phyloP scores from a whole-genome alignment of 2,329 filamentous ascomycete genomes.

The Cladophialophora bantiana region DNA sequence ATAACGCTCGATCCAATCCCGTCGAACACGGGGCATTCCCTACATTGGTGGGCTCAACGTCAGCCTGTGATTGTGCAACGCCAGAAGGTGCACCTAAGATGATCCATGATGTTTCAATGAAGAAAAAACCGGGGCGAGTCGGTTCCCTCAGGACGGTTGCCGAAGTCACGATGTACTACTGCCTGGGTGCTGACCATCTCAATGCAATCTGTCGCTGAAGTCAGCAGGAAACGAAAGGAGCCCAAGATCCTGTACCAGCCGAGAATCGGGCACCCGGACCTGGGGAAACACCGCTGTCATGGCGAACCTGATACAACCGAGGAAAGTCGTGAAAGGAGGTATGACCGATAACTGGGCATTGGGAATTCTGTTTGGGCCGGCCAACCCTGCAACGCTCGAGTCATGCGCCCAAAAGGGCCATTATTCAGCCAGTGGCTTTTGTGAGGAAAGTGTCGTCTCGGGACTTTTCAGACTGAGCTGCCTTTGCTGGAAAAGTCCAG shows the following conservation, averaged over 20 bases:
- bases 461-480: slow-evolving; percentile 3
- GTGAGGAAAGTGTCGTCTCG: neutral
- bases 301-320: neutral
- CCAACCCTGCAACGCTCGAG: neutral
- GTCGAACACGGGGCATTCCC: neutral
- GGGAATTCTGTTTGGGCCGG: neutral
- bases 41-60: slow-evolving; percentile 4
- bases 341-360: neutral
- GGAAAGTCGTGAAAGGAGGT: neutral
- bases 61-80: slow-evolving; percentile 15
- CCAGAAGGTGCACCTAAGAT: neutral
- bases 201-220: slow-evolving; percentile 5
- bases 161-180: slow-evolving; percentile 14
- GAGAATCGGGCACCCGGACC: neutral
- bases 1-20: slow-evolving; percentile 13
- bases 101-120: slow-evolving; percentile 13
- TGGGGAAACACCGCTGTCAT: neutral
- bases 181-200: slow-evolving; percentile 12
- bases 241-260: neutral
- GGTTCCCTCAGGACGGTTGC: neutral
- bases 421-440: slow-evolving; percentile 11
- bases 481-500: slow-evolving; percentile 15
- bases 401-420: neutral
- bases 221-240: slow-evolving; percentile 10
- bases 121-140: slow-evolving; percentile 7